Conservation (phyloP, 75 land plant genomes). For the Picea glauca region DNA sequence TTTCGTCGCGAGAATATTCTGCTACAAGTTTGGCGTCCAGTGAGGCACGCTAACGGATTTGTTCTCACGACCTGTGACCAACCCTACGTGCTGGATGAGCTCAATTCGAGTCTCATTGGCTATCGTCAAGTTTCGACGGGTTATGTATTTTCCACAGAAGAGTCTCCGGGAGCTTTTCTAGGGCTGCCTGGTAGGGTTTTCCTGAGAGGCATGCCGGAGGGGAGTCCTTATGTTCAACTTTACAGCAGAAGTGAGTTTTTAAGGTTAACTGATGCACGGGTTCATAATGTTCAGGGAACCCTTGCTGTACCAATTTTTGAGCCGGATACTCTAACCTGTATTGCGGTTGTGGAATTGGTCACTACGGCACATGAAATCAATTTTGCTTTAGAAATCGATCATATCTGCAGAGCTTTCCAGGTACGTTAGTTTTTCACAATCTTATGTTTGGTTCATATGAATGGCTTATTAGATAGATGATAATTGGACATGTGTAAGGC, state of each 20-base stretch:
- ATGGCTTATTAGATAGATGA: too few relatives aligned
- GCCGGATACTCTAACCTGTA: conserved; percentile 18
- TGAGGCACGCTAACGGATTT: conserved; percentile 3
- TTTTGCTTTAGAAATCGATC: conserved; percentile 34
- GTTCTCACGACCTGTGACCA: conserved; percentile 37
- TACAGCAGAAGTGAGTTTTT: conserved; percentile 31
- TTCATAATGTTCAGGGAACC: conserved; percentile 33
- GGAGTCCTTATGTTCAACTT: conserved; percentile 51
- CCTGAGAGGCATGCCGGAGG: conserved; percentile 27
- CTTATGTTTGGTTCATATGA: too few relatives aligned
- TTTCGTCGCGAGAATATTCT: conserved; percentile 15
- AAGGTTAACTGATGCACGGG: conserved; percentile 33
- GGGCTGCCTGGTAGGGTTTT: conserved; percentile 55
- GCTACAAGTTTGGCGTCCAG: conserved; percentile 43
- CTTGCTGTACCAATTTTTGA: conserved; percentile 47
- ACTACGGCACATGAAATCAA: conserved; percentile 21
- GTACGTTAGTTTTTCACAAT: conserved; percentile 16
- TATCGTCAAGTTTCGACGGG: conserved; percentile 28
- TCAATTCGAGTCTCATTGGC: conserved; percentile 29
- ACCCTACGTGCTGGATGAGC: conserved; percentile 29
- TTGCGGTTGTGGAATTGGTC: conserved; percentile 47
- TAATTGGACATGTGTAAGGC: too few relatives aligned
- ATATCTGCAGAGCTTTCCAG: conserved; percentile 42
- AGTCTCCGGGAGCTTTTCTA: conserved; percentile 8
- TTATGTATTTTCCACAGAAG: conserved; percentile 27